phyloP scores from a whole-genome alignment of 331 rosid species.

The Acacia pycnantha region DNA sequence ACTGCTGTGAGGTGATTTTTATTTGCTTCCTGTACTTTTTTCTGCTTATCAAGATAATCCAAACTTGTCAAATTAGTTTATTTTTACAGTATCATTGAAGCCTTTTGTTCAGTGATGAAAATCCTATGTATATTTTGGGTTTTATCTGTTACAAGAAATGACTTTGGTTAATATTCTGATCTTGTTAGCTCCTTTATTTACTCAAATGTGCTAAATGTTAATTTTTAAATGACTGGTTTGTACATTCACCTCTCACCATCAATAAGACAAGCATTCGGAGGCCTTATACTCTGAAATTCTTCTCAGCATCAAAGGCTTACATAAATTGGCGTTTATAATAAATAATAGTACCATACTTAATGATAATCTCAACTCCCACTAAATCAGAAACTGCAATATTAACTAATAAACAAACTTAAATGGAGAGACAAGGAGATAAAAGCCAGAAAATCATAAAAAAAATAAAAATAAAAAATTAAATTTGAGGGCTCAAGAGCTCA shows the following conservation, averaged over 20 bases:
- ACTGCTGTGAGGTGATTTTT: conserved; percentile 69
- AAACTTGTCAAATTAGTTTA: not conserved
- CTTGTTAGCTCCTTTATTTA: not conserved
- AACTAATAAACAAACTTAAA: not conserved
- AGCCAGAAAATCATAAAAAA: not conserved
- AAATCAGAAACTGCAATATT: not conserved
- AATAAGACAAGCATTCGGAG: not conserved
- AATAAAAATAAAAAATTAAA: too few species aligned
- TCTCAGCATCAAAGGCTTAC: not conserved
- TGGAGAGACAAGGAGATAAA: not conserved
- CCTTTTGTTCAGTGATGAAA: not conserved
- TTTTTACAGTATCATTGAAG: not conserved
- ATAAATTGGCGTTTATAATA: not conserved
- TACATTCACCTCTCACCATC: not conserved
- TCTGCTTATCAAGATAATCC: conserved; percentile 14
- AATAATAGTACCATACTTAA: not conserved
- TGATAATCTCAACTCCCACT: not conserved
- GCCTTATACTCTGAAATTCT: not conserved
- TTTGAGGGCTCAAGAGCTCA: too few species aligned
- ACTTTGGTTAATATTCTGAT: not conserved
- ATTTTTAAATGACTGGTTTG: not conserved
- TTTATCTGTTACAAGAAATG: not conserved
- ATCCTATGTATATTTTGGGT: not conserved
- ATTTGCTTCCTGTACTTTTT: conserved; percentile 22
- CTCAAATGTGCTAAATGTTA: not conserved